Evolutionary conservation across 495 filamentous ascomycete genomes (phyloP).

Genomic region (Beverwykella pulmonaria): DNA sequence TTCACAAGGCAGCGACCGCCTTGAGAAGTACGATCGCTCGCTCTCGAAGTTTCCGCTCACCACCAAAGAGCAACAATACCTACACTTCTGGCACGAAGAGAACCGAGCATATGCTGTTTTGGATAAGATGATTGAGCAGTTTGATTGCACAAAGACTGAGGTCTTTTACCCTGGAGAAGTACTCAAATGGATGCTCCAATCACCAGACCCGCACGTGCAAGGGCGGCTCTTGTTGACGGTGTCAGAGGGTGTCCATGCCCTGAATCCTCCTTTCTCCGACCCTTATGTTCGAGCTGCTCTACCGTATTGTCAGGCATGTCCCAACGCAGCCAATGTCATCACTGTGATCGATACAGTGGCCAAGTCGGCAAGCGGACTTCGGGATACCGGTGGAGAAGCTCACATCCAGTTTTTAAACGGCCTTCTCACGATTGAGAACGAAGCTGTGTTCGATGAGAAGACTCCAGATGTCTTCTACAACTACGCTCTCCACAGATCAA

Average conservation of each 20-base stretch:
- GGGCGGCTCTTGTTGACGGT: constrained; percentile 12
- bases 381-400: constrained; percentile 14
- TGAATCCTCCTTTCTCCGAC: constrained; percentile 17
- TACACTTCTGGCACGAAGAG: constrained; percentile 27
- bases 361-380: constrained; percentile 17
- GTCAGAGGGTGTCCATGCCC: constrained; percentile 17
- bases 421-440: constrained; percentile 18
- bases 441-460: constrained; percentile 9
- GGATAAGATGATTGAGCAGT: constrained; percentile 35
- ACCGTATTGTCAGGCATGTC: constrained; percentile 26
- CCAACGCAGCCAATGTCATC: neutral
- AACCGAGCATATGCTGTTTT: constrained; percentile 22
- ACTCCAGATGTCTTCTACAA: constrained; percentile 27
- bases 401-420: constrained; percentile 28
- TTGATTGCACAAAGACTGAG: constrained; percentile 28
- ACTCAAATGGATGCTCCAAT: constrained; percentile 33
- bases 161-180: constrained; percentile 32
- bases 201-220: constrained; percentile 1
- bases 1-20: constrained; percentile 1
- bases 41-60: constrained; percentile 25
- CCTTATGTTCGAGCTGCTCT: constrained; percentile 33
- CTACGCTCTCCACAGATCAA: constrained; percentile 6
- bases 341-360: constrained; percentile 18
- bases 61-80: constrained; percentile 5
- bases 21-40: constrained; percentile 27